These are phyloP conservation scores for Paramicrosporidium saccamoebae DNA, from an alignment of 371 early-diverging fungal species.

Conservation along the genomic window DNA sequence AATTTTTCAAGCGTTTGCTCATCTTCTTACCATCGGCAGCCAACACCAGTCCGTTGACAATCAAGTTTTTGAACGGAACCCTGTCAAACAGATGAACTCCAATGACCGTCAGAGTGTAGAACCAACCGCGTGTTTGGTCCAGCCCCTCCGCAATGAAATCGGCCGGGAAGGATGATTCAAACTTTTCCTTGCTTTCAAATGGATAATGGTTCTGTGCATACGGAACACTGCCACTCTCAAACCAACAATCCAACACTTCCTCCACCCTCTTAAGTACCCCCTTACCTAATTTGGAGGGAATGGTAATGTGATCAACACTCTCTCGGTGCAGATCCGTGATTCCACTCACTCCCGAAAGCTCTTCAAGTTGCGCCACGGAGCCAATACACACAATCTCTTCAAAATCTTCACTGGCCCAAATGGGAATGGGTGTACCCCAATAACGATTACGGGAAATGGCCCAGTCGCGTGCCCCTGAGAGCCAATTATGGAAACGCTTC, in stretches of 20 bases:
- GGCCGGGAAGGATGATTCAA: slow-evolving; percentile 79
- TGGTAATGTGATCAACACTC: slow-evolving; percentile 83
- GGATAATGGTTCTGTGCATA: slow-evolving; percentile 99
- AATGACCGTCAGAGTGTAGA: slow-evolving; percentile 96
- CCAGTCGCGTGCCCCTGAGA: slow-evolving; percentile 96
- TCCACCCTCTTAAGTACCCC: slow-evolving; percentile 68
- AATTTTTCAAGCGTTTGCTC: slow-evolving; percentile 98
- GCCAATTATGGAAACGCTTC: slow-evolving; percentile 97
- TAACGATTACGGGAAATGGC: slow-evolving; percentile 94
- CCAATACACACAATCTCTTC: slow-evolving; percentile 83
- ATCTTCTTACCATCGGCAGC: slow-evolving; percentile 99
- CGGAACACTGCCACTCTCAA: slow-evolving; percentile 93
- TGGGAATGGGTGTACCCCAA: slow-evolving; percentile 99
- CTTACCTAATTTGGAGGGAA: slow-evolving; percentile 70
- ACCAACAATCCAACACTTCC: slow-evolving; percentile 99
- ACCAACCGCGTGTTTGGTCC: slow-evolving; percentile 99
- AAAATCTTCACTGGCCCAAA: slow-evolving; percentile 87
- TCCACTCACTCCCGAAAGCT: slow-evolving; percentile 43
- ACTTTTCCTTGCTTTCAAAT: slow-evolving; percentile 68
- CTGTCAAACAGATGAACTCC: slow-evolving; percentile 90
- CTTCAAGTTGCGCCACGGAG: slow-evolving; percentile 73
- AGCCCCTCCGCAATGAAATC: slow-evolving; percentile 99
- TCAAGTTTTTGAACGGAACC: slow-evolving; percentile 97
- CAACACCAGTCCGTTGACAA: slow-evolving; percentile 94
- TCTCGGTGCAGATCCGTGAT: slow-evolving; percentile 97